Base-by-base conservation (phyloP, 2,329 filamentous ascomycete genomes). In the Arthrobotrys sinensis region DNA sequence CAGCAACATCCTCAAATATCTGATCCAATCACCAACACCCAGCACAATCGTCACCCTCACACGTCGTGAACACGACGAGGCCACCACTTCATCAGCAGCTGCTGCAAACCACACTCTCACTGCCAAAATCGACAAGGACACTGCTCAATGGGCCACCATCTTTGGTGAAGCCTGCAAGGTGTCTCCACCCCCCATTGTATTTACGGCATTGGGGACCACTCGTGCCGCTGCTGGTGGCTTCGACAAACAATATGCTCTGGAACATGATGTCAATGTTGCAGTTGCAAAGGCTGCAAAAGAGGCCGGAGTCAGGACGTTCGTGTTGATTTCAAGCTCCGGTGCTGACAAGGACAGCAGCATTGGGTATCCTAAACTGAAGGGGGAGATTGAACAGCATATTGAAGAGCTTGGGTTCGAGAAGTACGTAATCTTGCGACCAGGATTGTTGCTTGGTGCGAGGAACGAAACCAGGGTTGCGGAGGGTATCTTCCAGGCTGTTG, bases 251-350 rank as follows among this genome's bases (percentile, higher is more conserved):
- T 92, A 93, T 86, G 92, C 92, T 83, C 92, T 97, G 80, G 95
- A 97, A 85, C 89, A 94, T 83, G 93, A 96, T 82, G 87, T 97
- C 52, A 97, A 97, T 84, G 84, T 96, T 60, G 90, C 91, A 80
- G 87, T 97, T 24, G 94, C 93, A 2, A 88, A 88, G 78, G 90
- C 91, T 0, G 93, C 94, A 50, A 93, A 91, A 83, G 88, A 88
- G 3, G 89, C 90, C 0, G 93, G 93, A 40, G 88, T 89, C 10
- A 89, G 89, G 80, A 91, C 91, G 1, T 96, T 92, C 82, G 90
- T 97, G 21, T 90, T 96, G 80, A 88, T 97, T 70, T 94, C 91
- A 0, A 87, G 88, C 21, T 85, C 82, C 0, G 85, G 84, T 63
- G 86, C 86, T n/a, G 89, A 83, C 85, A 86, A 82, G 85, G 88